These are phyloP conservation scores for Vitis hybrid DNA, from an alignment of 177 flowering plant genomes.

Conservation along the genomic window DNA sequence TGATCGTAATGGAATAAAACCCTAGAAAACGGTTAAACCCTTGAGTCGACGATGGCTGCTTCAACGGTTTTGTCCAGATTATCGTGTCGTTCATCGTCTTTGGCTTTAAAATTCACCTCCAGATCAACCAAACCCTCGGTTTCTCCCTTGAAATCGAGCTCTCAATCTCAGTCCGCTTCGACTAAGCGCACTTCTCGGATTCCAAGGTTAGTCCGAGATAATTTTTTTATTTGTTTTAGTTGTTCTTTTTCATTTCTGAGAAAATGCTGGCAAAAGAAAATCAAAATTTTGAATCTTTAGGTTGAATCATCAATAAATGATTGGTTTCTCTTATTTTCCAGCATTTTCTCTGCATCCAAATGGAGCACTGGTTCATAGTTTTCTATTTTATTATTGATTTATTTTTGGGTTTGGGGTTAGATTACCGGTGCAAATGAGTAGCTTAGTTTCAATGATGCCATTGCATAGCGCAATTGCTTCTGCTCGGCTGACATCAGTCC, in stretches of 20 bases:
- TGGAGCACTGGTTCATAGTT: not conserved
- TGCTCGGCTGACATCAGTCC: slow-evolving; percentile 35
- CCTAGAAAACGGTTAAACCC: slow-evolving; percentile 18
- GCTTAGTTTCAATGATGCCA: slow-evolving; percentile 53
- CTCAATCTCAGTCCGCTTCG: slow-evolving; percentile 18
- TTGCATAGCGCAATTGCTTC: slow-evolving; percentile 58
- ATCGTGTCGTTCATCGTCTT: slow-evolving; percentile 15
- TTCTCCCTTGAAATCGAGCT: slow-evolving; percentile 19
- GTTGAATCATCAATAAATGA: too few relatives aligned
- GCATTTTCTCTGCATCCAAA: not conserved
- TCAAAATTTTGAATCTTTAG: not conserved
- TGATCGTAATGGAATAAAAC: not conserved
- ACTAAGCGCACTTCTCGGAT: slow-evolving; percentile 20
- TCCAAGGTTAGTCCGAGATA: slow-evolving; percentile 10
- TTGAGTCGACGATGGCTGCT: slow-evolving; percentile 14
- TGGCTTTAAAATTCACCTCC: slow-evolving; percentile 12
- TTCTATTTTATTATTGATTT: not conserved
- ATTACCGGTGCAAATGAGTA: slow-evolving; percentile 46
- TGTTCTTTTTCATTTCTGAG: not conserved
- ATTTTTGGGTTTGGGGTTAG: slow-evolving; percentile 16
- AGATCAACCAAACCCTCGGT: slow-evolving; percentile 9
- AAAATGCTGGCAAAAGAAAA: not conserved
- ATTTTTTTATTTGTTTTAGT: too few relatives aligned
- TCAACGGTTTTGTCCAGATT: slow-evolving; percentile 21
- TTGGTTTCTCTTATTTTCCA: not conserved